Base-by-base conservation (phyloP, 2,329 filamentous ascomycete genomes). In the Pyricularia sp. region DNA sequence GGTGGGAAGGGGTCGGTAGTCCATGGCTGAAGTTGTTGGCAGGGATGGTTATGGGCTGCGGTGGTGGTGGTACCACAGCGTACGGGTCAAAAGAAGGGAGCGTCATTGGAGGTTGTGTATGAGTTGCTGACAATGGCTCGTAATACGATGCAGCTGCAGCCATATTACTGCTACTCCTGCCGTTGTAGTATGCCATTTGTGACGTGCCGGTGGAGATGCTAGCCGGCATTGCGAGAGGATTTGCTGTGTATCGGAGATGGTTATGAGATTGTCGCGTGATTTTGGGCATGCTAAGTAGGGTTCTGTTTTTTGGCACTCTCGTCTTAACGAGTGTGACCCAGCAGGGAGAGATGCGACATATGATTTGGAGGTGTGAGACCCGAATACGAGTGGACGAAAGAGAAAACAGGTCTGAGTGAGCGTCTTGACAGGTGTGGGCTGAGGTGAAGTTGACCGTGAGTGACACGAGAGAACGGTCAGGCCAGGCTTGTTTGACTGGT, bases 11-110 rank as follows among this genome's bases (percentile, higher is more conserved):
- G 66, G 75, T 67, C 68, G 71, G 76, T 7, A 71, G 74, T 64
- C 65, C 66, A 8, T 68, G 67, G 65, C 64, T 65, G 8, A 68
- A 67, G 62, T 90, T 60, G 91, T 96, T 70, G 84, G 94, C 74
- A 90, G 92, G 81, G 89, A 93, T 74, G 89, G 88, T 67, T 81
- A 83, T 59, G 26, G 55, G 26, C 24, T 35, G 74, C 71, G 57
- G 71, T 3, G 53, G 55, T 26, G 55, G 71, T 13, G 74, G 69
- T 33, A 70, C 70, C 8, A 76, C 74, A 7, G 73, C 74, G 66
- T 75, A 75, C 8, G 72, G 66, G 66, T 76, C 74, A 65, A 73
- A 74, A 4, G 69, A 66, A 5, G 69, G 64, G 62, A 73, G 71
- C 28, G 69, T 64, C 67, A 74, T 72, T 44, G 65, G 65, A 16